Evolutionary conservation across 495 filamentous ascomycete genomes (phyloP), one percentile per base, ranked within the genome.

Genomic region (Xylaria bambusicola): DNA sequence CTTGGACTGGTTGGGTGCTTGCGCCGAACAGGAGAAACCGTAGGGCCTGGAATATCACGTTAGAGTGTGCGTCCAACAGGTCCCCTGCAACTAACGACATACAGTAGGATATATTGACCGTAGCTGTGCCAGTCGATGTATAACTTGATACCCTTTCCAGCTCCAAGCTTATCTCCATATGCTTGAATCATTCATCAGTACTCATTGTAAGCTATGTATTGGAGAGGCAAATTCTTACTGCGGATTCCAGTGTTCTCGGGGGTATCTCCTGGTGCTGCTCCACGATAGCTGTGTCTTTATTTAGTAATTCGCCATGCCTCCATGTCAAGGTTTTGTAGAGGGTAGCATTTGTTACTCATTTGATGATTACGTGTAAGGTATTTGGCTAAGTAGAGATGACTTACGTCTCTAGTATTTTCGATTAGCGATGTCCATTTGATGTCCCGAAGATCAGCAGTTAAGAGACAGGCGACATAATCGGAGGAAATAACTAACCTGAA

Each of bases 51-150:
- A 63, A 47, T 59, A 12, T 9, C 33, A 24, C 27, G 59, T 44
- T 57, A 58, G 41, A 52, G 3, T 58, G 4, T 29, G 21, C 18
- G 7, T 33, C 3, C 51, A 2, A 2, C 12, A 20, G 17, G 23
- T 24, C 8, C 20, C 24, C 3, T 31, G n/a, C 4, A 40, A 17
- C 2, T 15, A 35, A 13, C 6, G 17, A 42, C 66, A 50, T 40
- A 69, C 56, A 59, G 62, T n/a, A 71, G 9, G 15, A 71, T 66
- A 15, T 81, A 72, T 72, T 88, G 84, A 10, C 74, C 74, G 69
- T 86, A 88, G 12, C 75, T 75, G 68, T 88, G 85, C 67, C 78
- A 82, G 65, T 88, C 85, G 55, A 87, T 82, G 63, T 75, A 88
- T 7, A 86, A 61, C 70, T 85, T 82, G 50, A 85, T 72, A 12